Percentiles rank a stretch among this genome's conserved stretches.
Evolutionary conservation across 441 rosid species (phyloP).

Genomic region (Pelargonium cotyledonis): DNA sequence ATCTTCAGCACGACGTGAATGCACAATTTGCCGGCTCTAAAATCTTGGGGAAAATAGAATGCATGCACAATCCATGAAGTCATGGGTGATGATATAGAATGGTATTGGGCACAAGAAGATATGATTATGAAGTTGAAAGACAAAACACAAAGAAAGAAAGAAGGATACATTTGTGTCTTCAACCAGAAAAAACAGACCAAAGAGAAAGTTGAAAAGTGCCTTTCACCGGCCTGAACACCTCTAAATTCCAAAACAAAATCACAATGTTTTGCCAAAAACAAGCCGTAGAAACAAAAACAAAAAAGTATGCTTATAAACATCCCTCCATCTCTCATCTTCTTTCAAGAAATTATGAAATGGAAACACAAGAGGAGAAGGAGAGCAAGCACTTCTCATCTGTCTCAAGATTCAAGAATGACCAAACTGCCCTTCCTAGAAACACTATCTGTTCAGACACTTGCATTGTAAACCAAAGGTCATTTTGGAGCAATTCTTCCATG

Average conservation of each 20-base stretch:
- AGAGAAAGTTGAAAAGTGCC: conserved; percentile 48
- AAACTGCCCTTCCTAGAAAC: conserved; percentile 16
- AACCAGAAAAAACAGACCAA: conserved; percentile 30
- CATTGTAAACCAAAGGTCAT: conserved; percentile 16
- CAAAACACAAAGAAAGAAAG: background rate
- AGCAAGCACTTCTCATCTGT: conserved; percentile 37
- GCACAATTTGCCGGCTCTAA: background rate
- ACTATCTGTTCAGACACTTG: background rate
- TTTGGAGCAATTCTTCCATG: conserved; percentile 10
- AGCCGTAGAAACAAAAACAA: background rate
- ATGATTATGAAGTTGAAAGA: conserved; percentile 14
- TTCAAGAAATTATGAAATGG: background rate
- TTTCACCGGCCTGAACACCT: conserved; percentile 41
- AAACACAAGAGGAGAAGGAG: background rate
- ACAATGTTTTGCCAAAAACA: conserved; percentile 19
- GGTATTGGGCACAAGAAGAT: no score
- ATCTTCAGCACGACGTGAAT: background rate
- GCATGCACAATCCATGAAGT: no score
- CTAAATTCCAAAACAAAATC: conserved; percentile 14
- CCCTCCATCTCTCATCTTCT: conserved; percentile 6
- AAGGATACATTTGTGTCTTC: conserved; percentile 20
- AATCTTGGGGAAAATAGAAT: no score
- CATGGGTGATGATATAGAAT: no score
- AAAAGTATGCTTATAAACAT: conserved; percentile 16
- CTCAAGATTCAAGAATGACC: conserved; percentile 32